phyloP scores from a whole-genome alignment of 352 stramenopile species.

The Phytopythium cucurbitacearum region DNA sequence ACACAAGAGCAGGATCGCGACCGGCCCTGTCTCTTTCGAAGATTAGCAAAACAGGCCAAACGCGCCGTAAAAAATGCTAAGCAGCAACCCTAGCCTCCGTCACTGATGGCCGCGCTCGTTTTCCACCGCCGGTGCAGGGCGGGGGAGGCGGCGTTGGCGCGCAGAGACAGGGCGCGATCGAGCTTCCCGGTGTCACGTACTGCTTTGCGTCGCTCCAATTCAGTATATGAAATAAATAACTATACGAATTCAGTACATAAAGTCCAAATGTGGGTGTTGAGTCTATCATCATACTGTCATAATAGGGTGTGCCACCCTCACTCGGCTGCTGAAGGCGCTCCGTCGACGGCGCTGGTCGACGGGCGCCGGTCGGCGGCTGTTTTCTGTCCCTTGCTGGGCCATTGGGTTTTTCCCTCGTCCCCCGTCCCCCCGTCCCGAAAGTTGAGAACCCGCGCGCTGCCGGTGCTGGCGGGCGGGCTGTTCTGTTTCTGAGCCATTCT shows the following conservation, averaged over 20 bases:
- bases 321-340: too few relatives aligned
- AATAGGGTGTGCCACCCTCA: too few relatives aligned
- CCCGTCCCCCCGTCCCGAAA: not conserved
- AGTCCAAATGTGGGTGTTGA: too few relatives aligned
- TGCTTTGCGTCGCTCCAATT: not conserved
- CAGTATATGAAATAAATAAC: too few relatives aligned
- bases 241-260: too few relatives aligned
- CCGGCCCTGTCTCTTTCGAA: constrained; percentile 3
- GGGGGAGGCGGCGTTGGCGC: not conserved
- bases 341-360: not conserved
- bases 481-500: constrained; percentile 23
- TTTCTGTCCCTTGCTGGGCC: not conserved
- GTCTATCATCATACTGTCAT: too few relatives aligned
- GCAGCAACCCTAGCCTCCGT: constrained; percentile 5
- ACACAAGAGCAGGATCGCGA: not conserved
- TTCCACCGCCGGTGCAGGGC: not conserved
- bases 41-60: constrained; percentile 4
- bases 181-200: not conserved
- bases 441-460: not conserved
- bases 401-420: not conserved
- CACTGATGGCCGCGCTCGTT: constrained; percentile 4
- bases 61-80: not conserved
- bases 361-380: not conserved
- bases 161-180: constrained; percentile 3
- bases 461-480: constrained; percentile 1